Evolutionary conservation across 169 alveolate genomes (phyloP), one percentile per base, ranked within the genome.

Genomic region (Neospora caninum): DNA sequence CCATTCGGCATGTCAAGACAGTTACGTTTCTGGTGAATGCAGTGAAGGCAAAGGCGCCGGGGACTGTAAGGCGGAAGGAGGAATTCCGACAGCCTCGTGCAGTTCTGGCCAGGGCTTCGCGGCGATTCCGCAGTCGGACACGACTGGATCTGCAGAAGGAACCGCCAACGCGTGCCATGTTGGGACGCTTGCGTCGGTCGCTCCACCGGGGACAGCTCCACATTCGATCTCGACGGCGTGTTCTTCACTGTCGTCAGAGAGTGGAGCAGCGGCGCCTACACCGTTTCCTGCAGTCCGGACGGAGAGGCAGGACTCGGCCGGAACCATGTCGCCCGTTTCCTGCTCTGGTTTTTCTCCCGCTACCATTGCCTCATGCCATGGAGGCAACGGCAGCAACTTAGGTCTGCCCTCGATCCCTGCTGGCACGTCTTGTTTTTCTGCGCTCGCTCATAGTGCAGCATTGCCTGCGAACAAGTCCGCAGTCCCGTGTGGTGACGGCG

Each of bases 191-290:
- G 86, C 7, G 13, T 13, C 86, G 31, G 86, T n/a, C 43, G 43
- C 45, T 6, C 9, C 86, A n/a, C 86, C 45, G 20, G n/a, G 39
- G 20, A 78, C 86, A 25, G 86, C 86, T 10, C n/a, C 31, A 13
- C 45, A 78, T 6, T 78, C 43, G 10, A 78, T 18, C 86, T 43
- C 86, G 45, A 78, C 86, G 20, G 86, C 86, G 29, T 13, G 86
- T n/a, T 78, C 86, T 6, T 78, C 86, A 13, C 29, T 78, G 86
- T 78, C 86, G 39, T 78, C 86, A 20, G 86, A 78, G 45, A 78
- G 86, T 78, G 45, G 86, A n/a, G n/a, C 20, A 36, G 42, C 86
- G 43, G 45, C 86, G 10, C 49, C 45, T n/a, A 22, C 86, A 16
- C 49, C 86, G n/a, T 78, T 78, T 38, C n/a, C 20, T 29, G 13